Conservation (phyloP, 2,329 filamentous ascomycete species). For the Neonectria punicea region DNA sequence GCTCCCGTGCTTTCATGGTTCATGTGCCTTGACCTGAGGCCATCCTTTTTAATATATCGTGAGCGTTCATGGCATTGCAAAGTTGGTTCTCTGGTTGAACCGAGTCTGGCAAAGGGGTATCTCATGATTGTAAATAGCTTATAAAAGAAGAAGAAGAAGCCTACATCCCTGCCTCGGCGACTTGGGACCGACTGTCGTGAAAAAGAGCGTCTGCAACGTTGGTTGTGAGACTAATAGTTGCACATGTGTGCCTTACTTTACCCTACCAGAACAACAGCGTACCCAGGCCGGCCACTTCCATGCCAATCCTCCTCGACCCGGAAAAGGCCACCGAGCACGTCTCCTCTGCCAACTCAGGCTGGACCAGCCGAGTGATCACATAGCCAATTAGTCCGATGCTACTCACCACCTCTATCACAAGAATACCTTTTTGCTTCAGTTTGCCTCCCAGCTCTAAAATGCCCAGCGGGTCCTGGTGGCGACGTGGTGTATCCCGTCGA, state of each 20-base stretch:
- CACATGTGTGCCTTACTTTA: neutral
- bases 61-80: too few relatives aligned
- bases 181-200: neutral
- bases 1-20: neutral
- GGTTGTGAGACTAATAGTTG: neutral
- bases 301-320: slow-evolving; percentile 27
- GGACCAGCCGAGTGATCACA: slow-evolving; percentile 69
- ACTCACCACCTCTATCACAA: slow-evolving; percentile 78
- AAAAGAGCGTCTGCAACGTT: neutral
- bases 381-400: slow-evolving; percentile 80
- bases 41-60: neutral
- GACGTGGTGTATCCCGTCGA: slow-evolving; percentile 24
- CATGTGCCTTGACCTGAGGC: neutral
- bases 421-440: slow-evolving; percentile 71
- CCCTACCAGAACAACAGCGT: slow-evolving; percentile 34
- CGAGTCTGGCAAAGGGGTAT: slow-evolving; percentile 36
- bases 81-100: neutral
- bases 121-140: slow-evolving; percentile 22
- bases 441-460: slow-evolving; percentile 76
- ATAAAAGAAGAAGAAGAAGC: neutral
- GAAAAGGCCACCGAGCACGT: slow-evolving; percentile 31
- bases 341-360: slow-evolving; percentile 38
- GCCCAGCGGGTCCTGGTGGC: slow-evolving; percentile 80
- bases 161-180: neutral
- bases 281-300: slow-evolving; percentile 36